Evolutionary conservation across 1,139 yeast species (phyloP), one percentile per base, ranked within the genome.

Genomic region (Geotrichum candidum): DNA sequence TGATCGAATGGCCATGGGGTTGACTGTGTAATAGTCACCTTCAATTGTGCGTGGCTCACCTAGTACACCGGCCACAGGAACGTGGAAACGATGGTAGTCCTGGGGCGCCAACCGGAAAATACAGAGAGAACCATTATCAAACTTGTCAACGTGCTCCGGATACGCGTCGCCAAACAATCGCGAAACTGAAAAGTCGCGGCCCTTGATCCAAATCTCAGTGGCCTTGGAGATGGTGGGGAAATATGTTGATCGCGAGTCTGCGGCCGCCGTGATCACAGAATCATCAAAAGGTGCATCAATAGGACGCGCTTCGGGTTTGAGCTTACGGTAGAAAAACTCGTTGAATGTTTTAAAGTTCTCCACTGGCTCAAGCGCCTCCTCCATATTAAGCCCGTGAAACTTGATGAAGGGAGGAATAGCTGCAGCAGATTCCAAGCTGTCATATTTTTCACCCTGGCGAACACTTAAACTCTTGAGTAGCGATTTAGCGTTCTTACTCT

Each of bases 1-100:
- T 0, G 96, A 88, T 63, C 98, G 77, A 55, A 94, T 83, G 0
- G 98, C 98, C 97, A 92, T 92, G 1, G 98, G 98, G 70, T 92
- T 92, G 13, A 92, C 99, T 0, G 98, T 92, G 72, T 90, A 92
- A 72, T 94, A 92, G 68, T 91, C 96, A 0, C 98, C 99, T 53
- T 84, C 88, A 53, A 92, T 87, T 65, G 78, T 80, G 62, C 80
- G 80, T 35, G 94, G 86, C 62, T 82, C 78, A 0, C 88, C 88
- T 53, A 94, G 76, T 0, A 72, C 72, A 1, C 97, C 98, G 64
- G 82, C 82, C 1, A 92, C 92, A 0, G 98, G 97, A 13, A 85
- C 81, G 72, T 92, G 99, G 76, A 92, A 92, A 54, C 99, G 77
- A 72, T 92, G 99, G 70, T 92, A 92, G 72, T 92, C 99, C 73